Conservation (phyloP, 345 rosid species). For the Bruguiera parviflora region DNA sequence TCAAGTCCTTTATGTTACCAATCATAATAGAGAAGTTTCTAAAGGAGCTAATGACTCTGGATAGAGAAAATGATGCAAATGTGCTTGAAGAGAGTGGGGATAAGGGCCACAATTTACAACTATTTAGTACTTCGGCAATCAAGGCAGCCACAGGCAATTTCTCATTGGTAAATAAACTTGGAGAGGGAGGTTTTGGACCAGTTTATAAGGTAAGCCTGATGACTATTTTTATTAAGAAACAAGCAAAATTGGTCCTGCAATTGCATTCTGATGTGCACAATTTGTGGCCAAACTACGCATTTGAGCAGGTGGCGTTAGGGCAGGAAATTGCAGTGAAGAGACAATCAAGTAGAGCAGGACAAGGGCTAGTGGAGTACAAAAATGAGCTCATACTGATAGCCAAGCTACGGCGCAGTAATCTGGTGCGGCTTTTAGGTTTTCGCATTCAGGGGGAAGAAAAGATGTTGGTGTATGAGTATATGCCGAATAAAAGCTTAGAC, state of each 20-base stretch:
- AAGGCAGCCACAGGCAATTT: conserved; percentile 13
- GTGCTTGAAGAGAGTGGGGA: conserved; percentile 12
- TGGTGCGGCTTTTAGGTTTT: conserved; percentile 22
- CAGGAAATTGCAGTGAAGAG: conserved; percentile 25
- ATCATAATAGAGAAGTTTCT: conserved; percentile 4
- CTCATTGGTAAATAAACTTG: conserved; percentile 12
- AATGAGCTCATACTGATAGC: conserved; percentile 29
- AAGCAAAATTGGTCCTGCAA: too few relatives aligned
- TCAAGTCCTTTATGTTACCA: not conserved
- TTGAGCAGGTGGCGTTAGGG: conserved; percentile 13
- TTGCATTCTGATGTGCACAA: not conserved
- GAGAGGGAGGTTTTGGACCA: conserved; percentile 21
- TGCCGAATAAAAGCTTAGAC: conserved; percentile 27
- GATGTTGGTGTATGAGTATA: conserved; percentile 23
- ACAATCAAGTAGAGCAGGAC: conserved; percentile 17
- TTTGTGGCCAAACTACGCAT: not conserved
- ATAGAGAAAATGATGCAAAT: not conserved
- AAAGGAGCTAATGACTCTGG: conserved; percentile 13
- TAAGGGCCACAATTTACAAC: not conserved
- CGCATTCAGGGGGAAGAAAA: conserved; percentile 19
- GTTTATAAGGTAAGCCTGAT: conserved; percentile 13
- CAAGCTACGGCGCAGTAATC: conserved; percentile 20
- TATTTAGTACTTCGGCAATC: conserved; percentile 3
- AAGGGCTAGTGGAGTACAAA: conserved; percentile 28
- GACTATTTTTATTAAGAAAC: too few relatives aligned